Evolutionary conservation across 176 grass and related monocot genomes (phyloP), one percentile per base, ranked within the genome.

Genomic region (Saccharum spontaneum): DNA sequence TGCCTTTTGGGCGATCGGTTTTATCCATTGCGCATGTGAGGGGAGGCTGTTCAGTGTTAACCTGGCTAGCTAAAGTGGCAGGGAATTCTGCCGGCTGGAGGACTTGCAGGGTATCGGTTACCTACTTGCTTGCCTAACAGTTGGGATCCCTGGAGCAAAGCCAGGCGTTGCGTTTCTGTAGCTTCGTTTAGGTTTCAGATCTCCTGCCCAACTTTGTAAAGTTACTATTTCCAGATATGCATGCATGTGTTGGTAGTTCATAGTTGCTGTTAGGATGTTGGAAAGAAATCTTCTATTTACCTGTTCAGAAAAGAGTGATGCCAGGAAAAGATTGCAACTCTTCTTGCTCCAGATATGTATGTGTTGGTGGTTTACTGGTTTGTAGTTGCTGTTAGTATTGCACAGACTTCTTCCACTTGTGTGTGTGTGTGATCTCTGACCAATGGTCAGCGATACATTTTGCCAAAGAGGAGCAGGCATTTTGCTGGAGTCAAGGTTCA

Each of bases 101-200:
- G 45, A 64, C 41, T 33, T 79, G 67, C 67, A 64, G 67, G 76
- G 55, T 50, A 79, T 49, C 75, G 41, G 10, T 69, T 78, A 70
- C 74, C 61, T 40, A 65, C 84, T 80, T 41, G 33, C 41, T 22
- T 49, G 43, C 69, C 43, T 54, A 87, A 88, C 86, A 30, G 84
- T 94, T 50, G 71, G 86, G 12, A 81, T 90, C n/a, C 66, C 66
- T 28, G 7, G 45, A 57, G 34, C 30, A 26, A 26, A 54, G 67
- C 13, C 80, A 77, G 46, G 89, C 83, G 15, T 94, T 84, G 59
- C 71, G 82, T 33, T 54, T 81, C 10, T 49, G 20, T 52, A 81
- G 45, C 30, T 52, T 6, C 10, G 22, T 82, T 70, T 59, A 40
- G 46, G 33, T 8, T 82, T 82, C 46, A 40, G 67, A 71, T 82